phyloP scores from a whole-genome alignment of 805 yeast species.

The Candida maltosa region DNA sequence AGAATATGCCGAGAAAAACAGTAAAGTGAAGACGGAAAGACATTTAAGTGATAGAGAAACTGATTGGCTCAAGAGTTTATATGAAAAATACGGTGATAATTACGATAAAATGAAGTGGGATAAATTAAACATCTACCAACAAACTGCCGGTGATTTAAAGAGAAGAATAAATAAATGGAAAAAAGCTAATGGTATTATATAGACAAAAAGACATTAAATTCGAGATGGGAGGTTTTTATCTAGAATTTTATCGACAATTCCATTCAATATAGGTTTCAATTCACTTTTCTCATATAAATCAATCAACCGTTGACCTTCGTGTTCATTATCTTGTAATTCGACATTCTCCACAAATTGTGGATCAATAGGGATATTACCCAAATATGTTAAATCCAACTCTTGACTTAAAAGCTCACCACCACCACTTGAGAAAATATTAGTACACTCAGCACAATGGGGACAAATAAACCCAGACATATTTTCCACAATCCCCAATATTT shows the following conservation, averaged over 20 bases:
- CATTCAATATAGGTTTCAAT: slow-evolving; percentile 35
- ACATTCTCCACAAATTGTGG: slow-evolving; percentile 85
- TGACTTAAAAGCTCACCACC: slow-evolving; percentile 80
- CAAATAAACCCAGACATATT: slow-evolving; percentile 97
- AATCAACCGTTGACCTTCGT: slow-evolving; percentile 18
- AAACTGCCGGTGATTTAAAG: slow-evolving; percentile 78
- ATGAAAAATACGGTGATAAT: slow-evolving; percentile 82
- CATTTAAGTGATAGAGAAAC: slow-evolving; percentile 68
- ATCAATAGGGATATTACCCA: slow-evolving; percentile 91
- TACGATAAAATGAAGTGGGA: slow-evolving; percentile 92
- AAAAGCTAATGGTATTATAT: slow-evolving; percentile 32
- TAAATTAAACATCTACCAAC: slow-evolving; percentile 76
- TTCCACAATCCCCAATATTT: slow-evolving; percentile 82
- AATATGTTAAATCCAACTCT: slow-evolving; percentile 56
- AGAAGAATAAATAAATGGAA: slow-evolving; percentile 73
- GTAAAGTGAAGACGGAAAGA: slow-evolving; percentile 51
- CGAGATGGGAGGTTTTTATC: slow-evolving; percentile 22
- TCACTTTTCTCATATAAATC: slow-evolving; percentile 33
- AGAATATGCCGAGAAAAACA: slow-evolving; percentile 38
- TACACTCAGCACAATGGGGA: slow-evolving; percentile 89
- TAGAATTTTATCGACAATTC: slow-evolving; percentile 32
- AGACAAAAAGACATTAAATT: slow-evolving; percentile 2
- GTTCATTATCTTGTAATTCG: slow-evolving; percentile 53
- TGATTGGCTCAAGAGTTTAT: slow-evolving; percentile 63
- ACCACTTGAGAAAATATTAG: slow-evolving; percentile 88